Evolutionary conservation across 2,329 filamentous ascomycete species (phyloP), one percentile per base, ranked within the genome.

Genomic region (Trichoderma lentiforme): DNA sequence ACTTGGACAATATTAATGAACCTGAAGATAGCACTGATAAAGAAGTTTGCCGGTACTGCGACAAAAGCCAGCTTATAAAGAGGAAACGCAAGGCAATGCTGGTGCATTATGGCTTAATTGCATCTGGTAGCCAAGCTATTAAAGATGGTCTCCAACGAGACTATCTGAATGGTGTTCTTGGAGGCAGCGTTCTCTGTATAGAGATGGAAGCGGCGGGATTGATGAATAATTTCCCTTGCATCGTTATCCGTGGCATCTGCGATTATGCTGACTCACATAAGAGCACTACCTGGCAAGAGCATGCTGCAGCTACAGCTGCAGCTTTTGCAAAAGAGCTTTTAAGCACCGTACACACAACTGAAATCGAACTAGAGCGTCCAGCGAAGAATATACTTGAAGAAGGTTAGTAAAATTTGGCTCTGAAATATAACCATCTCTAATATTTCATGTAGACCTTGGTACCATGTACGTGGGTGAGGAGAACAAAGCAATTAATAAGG

Each of bases 331-430:
- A 60, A 30, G 30, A 34, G 4, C 28, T 36, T 21, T 0, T 60
- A 36, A 1, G n/a, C 11, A 6, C 6, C 7, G 2, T 21, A 7
- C n/a, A 14, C 2, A 7, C 11, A 2, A 0, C 28, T 21, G 57
- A 60, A 8, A 0, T 60, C 1, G 18, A 36, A 60, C 36, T 6
- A 14, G n/a, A 36, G 30, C 0, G 8, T 0, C 14, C 53, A 21
- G 43, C 8, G 6, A 60, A n/a, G 8, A 9, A 34, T 5, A 15
- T 12, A 5, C 28, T 60, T 21, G 6, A 11, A 2, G 1, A 60
- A 34, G 18, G 28, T 60, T 12, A 34, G 28, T 4, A 18, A 8
- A 6, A 1, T 21, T n/a, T n/a, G n/a, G n/a, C 18, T 21, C 1
- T 6, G 4, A 28, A 11, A 3, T 30, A 9, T 0, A 53, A 12